These are phyloP conservation scores for Aspergillus jensenii DNA, from an alignment of 2,329 filamentous ascomycete genomes.

Conservation along the genomic window DNA sequence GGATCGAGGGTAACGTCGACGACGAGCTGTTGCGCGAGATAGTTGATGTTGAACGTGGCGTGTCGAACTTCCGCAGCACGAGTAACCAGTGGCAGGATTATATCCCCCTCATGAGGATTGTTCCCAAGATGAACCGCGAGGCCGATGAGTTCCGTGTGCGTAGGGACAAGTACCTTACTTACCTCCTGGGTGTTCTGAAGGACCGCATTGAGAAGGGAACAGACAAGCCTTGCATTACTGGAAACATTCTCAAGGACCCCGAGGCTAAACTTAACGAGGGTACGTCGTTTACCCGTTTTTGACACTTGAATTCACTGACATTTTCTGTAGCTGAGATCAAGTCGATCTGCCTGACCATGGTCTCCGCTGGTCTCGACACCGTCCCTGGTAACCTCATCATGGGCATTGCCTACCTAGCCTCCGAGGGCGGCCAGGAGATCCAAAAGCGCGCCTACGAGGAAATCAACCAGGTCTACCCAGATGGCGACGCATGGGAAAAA, in stretches of 20 bases:
- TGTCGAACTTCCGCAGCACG: conserved; percentile 74
- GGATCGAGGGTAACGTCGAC: conserved; percentile 70
- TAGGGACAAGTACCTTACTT: conserved; percentile 65
- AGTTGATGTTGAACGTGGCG: conserved; percentile 69
- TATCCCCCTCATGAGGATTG: conserved; percentile 69
- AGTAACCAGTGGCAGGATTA: conserved; percentile 86
- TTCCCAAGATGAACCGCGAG: conserved; percentile 60
- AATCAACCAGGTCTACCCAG: conserved; percentile 69
- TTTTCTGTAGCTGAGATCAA: conserved; percentile 66
- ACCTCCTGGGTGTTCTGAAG: conserved; percentile 60
- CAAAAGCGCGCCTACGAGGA: conserved; percentile 69
- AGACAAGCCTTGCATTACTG: conserved; percentile 67
- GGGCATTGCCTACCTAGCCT: conserved; percentile 74
- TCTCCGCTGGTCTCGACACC: conserved; percentile 78
- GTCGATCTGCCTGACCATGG: conserved; percentile 79
- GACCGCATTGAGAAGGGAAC: conserved; percentile 62
- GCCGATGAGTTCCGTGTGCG: conserved; percentile 67
- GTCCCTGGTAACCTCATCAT: conserved; percentile 78
- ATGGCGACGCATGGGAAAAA: conserved; percentile 73
- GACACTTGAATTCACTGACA: conserved; percentile 26
- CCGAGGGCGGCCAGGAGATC: conserved; percentile 65
- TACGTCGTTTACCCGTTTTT: conserved; percentile 28
- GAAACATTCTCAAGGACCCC: conserved; percentile 69
- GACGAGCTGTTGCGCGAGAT: conserved; percentile 71
- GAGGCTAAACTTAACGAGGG: conserved; percentile 68